These are phyloP conservation scores for Alisma plantagoaquatica DNA, from an alignment of 106 monocot species.

Conservation along the genomic window DNA sequence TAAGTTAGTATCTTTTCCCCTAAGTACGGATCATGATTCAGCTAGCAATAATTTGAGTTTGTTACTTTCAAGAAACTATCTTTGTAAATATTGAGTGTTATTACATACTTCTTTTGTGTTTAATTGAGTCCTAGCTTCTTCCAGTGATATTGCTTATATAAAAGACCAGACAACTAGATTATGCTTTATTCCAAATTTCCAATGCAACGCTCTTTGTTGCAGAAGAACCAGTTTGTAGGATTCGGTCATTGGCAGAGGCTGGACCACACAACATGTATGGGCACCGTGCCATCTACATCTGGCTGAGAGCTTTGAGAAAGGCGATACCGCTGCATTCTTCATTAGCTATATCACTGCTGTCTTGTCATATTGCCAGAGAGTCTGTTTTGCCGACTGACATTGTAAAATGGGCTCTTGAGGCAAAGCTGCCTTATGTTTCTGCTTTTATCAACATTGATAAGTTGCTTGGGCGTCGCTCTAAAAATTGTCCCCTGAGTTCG, in stretches of 20 bases:
- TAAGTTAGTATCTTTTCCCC: no score
- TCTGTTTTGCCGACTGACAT: constrained; percentile 77
- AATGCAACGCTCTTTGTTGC: no score
- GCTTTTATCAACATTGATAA: constrained; percentile 51
- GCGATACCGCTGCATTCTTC: constrained; percentile 63
- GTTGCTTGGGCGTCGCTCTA: constrained; percentile 32
- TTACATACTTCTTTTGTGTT: no score
- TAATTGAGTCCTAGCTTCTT: no score
- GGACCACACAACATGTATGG: constrained; percentile 20
- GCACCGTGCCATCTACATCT: constrained; percentile 21
- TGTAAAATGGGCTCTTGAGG: constrained; percentile 49
- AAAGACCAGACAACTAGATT: no score
- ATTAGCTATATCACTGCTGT: constrained; percentile 54
- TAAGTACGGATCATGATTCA: no score
- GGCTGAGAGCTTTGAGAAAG: constrained; percentile 38
- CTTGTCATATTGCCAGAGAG: constrained; percentile 71
- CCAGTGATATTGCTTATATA: no score
- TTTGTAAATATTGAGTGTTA: no score
- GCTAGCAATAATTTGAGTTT: no score
- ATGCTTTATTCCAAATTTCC: no score
- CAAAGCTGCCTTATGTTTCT: constrained; percentile 70
- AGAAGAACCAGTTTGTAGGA: constrained; percentile 19
- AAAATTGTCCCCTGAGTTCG: constrained; percentile 25
- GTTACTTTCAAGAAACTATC: no score
- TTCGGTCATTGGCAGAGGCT: background rate